Evolutionary conservation across 306 rosid genomes (phyloP), one percentile per base, ranked within the genome.

Genomic region (Notholithocarpus densiflorus): DNA sequence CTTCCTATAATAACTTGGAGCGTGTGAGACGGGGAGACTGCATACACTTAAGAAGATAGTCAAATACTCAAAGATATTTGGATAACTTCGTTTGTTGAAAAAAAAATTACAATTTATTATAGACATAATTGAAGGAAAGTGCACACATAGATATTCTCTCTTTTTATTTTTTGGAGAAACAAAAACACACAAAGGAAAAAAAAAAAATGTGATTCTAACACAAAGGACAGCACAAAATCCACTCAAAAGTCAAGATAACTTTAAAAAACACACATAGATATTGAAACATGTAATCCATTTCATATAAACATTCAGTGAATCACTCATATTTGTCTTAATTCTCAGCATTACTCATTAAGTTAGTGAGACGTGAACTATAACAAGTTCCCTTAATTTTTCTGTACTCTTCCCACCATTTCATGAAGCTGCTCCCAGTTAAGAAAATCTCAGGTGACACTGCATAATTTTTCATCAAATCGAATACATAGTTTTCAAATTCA

Each of bases 371-470:
- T 19, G 84, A 75, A 34, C 43, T n/a, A 59, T 72, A 26, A 11
- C 45, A 10, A 26, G 13, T 7, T 45, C 80, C 89, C 80, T 48
- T 45, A 14, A 74, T 5, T 6, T 65, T 5, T 29, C 68, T 87
- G 40, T 90, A 89, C 20, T 77, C 61, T 1, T 64, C 32, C 94
- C 92, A 94, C 98, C 96, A 90, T 32, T 0, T 0, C 96, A 89
- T 94, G 18, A 84, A 94, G 81, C 88, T 92, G 75, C 94, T 88
- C 0, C 17, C 1, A 6, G 4, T 1, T n/a, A 90, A 77, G 84
- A 94, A 90, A 78, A 94, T 90, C 79, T 94, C 94, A 1, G 92
- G 82, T 1, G 96, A 86, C 14, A 92, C 88, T 4, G 70, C 85
- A 53, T 80, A 84, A 0, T 78, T 84, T 54, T 23, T 80, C 3